phyloP scores from a whole-genome alignment of 306 rosid species.

The Betula pendula region DNA sequence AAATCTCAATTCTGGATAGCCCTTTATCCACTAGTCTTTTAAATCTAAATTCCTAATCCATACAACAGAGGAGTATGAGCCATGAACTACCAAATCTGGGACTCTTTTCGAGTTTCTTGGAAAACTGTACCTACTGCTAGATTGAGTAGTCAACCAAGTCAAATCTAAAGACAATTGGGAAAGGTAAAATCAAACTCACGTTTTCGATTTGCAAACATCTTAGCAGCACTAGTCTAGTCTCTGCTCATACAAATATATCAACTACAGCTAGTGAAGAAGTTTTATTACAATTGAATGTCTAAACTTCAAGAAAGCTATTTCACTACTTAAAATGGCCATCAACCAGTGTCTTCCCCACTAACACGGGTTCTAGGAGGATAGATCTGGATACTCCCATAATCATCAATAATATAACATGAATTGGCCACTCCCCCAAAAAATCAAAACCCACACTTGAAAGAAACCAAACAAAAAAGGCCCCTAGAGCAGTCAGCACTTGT shows the following conservation, averaged over 20 bases:
- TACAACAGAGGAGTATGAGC: not conserved
- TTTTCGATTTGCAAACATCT: not conserved
- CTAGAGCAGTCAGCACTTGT: not conserved
- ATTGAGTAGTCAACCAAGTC: not conserved
- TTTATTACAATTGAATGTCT: not conserved
- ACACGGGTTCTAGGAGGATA: not conserved
- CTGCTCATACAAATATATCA: not conserved
- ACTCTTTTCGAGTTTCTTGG: not conserved
- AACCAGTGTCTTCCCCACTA: not conserved
- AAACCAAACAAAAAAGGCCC: not conserved
- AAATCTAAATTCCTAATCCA: not conserved
- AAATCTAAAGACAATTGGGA: not conserved
- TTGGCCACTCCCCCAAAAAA: not conserved
- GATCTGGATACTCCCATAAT: not conserved
- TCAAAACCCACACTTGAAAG: not conserved
- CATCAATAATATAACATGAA: not conserved
- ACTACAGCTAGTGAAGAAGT: not conserved
- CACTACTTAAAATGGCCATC: not conserved
- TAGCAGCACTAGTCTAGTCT: not conserved
- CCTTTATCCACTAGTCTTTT: not conserved
- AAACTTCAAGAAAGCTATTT: not conserved
- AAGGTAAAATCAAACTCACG: slow-evolving; percentile 5
- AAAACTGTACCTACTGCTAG: not conserved
- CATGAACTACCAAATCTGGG: not conserved
- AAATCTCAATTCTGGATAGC: not conserved